Base-by-base conservation (phyloP, 2,329 filamentous ascomycete genomes). In the Colletotrichum spinosum region DNA sequence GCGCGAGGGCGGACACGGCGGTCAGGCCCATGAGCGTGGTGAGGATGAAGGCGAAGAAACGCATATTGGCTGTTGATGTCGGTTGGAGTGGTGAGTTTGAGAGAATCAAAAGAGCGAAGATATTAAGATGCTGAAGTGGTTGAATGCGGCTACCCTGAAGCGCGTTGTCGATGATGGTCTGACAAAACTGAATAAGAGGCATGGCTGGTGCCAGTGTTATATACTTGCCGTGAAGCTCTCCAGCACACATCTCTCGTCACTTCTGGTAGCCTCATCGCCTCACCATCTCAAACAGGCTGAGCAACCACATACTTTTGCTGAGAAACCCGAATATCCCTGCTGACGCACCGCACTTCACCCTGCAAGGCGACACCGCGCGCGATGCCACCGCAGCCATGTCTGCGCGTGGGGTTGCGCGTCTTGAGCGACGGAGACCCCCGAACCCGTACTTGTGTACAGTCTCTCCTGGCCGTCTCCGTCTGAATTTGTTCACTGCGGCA, bases 221-320 rank as follows among this genome's bases (percentile, higher is more conserved):
- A 51, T 56, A 57, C 25, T 46, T 15, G 39, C 25, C 11, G 37
- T 38, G 15, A n/a, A 4, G 15, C 52, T 35, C 46, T 41, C 13
- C 25, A 53, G 48, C 12, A 46, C 39, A 37, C 25, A 12, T 11
- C 39, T 13, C 10, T 35, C 10, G 25, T 25, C 25, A 25, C 25
- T 52, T 7, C 41, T 10, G 15, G 17, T 34, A 35, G 9, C 37
- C 38, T 57, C 52, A 25, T 41, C 13, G 46, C 52, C 58, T 56
- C 59, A 48, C 49, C 52, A 48, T 65, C 58, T 65, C 57, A 63
- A 53, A 56, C 52, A 10, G 13, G 8, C 49, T 37, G 52, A 39
- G 11, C 52, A 45, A 33, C 44, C 44, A 56, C 48, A 56, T 59
- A 25, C 15, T 37, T 49, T 54, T 41, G 44, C 48, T 33, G 41